Percentiles rank a stretch among this genome's conserved stretches.
Evolutionary conservation across 345 rosid species (phyloP).

Genomic region (Salix caprea): DNA sequence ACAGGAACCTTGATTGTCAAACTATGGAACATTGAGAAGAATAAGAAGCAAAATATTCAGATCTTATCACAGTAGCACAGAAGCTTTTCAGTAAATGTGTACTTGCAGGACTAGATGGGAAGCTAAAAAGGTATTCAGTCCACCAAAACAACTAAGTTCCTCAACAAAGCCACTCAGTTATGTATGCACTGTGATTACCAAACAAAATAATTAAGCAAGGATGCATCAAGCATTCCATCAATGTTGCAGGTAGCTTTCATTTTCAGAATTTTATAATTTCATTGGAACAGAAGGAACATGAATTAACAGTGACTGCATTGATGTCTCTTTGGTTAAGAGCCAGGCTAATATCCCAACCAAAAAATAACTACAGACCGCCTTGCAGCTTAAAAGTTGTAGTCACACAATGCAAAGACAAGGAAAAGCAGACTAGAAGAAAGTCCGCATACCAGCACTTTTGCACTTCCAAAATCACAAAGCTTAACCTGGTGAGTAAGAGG

Average conservation of each 20-base stretch:
- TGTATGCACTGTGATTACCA: not conserved
- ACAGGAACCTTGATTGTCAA: slow-evolving; percentile 7
- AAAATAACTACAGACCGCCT: not conserved
- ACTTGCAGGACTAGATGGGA: not conserved
- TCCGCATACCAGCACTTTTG: slow-evolving; percentile 70
- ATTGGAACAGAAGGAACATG: not conserved
- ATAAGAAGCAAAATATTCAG: not conserved
- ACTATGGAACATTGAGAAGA: not conserved
- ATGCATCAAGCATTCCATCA: not conserved
- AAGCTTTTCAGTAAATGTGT: not conserved
- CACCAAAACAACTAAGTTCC: not conserved
- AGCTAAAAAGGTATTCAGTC: not conserved
- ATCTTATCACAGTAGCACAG: not conserved
- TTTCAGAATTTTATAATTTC: not conserved
- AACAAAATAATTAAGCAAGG: not conserved
- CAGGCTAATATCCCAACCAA: not conserved
- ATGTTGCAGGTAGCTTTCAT: not conserved
- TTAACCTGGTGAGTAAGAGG: slow-evolving; percentile 62
- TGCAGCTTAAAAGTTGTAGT: not conserved
- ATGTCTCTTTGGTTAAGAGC: not conserved
- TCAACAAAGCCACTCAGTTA: not conserved
- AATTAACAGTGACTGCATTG: not conserved
- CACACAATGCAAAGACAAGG: not conserved
- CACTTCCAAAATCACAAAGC: slow-evolving; percentile 85
- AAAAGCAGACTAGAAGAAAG: not conserved